These are phyloP conservation scores for Cymbidium sinense DNA, from an alignment of 106 monocot genomes.

Conservation along the genomic window DNA sequence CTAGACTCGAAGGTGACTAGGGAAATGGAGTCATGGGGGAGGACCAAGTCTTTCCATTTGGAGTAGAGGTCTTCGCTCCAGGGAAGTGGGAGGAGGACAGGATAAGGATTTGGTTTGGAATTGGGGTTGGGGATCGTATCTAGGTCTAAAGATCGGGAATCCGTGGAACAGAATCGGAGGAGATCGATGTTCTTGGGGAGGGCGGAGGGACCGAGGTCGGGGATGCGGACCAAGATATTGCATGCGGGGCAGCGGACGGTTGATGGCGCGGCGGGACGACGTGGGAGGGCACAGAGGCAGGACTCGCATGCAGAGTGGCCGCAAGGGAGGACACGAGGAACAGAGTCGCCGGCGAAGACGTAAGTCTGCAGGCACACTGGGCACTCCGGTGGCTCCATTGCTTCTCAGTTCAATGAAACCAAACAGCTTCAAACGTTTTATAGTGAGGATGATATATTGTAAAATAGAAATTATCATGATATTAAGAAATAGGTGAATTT, in stretches of 20 bases:
- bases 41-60: constrained; percentile 40
- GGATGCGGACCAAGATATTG: constrained; percentile 52
- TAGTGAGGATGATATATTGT: no score
- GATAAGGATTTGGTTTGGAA: not conserved
- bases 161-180: constrained; percentile 36
- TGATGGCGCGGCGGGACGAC: constrained; percentile 17
- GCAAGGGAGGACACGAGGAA: constrained; percentile 88
- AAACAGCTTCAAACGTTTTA: no score
- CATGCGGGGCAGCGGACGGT: constrained; percentile 78
- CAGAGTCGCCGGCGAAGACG: constrained; percentile 18
- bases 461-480: no score
- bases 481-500: no score
- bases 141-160: not conserved
- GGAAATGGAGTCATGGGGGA: constrained; percentile 34
- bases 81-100: constrained; percentile 16
- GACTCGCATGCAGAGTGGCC: constrained; percentile 75
- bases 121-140: not conserved
- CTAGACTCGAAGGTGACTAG: not conserved
- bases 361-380: constrained; percentile 70
- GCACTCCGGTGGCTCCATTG: constrained; percentile 59
- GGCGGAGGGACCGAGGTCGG: constrained; percentile 34
- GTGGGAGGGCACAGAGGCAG: constrained; percentile 51
- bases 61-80: constrained; percentile 31
- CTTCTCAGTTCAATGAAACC: not conserved
- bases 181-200: constrained; percentile 90